These are phyloP conservation scores for Cynara cardunculus DNA, from an alignment of 129 eudicot genomes.

Conservation along the genomic window DNA sequence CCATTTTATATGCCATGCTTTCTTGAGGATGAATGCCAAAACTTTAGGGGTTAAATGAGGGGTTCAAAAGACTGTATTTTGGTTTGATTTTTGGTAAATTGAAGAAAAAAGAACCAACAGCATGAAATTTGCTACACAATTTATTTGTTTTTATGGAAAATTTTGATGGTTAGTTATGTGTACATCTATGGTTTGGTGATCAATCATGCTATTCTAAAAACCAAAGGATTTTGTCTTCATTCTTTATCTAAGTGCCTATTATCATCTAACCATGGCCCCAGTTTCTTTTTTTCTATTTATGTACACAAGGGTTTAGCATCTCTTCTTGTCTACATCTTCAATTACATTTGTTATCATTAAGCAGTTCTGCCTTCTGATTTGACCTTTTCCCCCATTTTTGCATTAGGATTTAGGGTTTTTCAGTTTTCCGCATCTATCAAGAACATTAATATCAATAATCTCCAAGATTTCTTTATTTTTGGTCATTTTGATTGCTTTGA, in stretches of 20 bases:
- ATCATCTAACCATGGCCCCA: constrained; percentile 36
- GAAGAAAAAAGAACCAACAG: constrained; percentile 7
- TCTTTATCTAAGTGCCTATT: constrained; percentile 27
- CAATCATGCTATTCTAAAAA: constrained; percentile 25
- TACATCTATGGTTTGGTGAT: constrained; percentile 23
- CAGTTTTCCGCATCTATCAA: constrained; percentile 15
- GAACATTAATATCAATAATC: neutral
- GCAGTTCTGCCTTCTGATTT: constrained; percentile 12
- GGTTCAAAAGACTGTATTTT: neutral
- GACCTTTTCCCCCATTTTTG: constrained; percentile 15
- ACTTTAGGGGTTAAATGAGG: neutral
- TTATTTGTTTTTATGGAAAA: constrained; percentile 24
- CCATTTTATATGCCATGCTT: neutral
- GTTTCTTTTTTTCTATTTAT: constrained; percentile 13
- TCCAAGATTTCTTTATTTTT: neutral
- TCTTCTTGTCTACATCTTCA: constrained; percentile 33
- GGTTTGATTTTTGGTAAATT: constrained; percentile 8
- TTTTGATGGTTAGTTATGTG: constrained; percentile 15
- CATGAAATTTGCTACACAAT: constrained; percentile 11
- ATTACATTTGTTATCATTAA: constrained; percentile 21
- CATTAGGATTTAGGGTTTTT: constrained; percentile 3
- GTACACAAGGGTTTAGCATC: constrained; percentile 28
- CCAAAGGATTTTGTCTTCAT: constrained; percentile 32
- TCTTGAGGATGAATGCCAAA: neutral
- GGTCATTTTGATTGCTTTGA: constrained; percentile 10